Percentiles rank a stretch among this genome's conserved stretches.
Conservation (phyloP, 2,329 filamentous ascomycete species). For the Fusarium cicatricum region DNA sequence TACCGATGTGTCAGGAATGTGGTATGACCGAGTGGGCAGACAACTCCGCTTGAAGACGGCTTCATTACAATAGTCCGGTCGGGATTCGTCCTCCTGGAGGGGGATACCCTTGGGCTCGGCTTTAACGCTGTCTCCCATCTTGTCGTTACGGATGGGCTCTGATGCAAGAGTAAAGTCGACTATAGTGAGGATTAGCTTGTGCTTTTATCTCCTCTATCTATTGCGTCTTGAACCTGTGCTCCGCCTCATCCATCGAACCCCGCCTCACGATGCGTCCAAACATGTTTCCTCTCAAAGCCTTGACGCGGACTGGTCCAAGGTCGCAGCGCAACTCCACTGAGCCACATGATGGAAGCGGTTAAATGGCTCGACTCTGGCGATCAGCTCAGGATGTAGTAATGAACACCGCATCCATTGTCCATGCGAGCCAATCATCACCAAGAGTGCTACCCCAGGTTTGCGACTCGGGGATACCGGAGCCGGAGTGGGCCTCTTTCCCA, state of each 20-base stretch:
- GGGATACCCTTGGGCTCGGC: conserved; percentile 41
- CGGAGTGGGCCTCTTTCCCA: conserved; percentile 21
- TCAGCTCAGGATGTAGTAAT: conserved; percentile 14
- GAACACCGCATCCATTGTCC: not conserved
- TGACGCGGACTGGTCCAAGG: conserved; percentile 18
- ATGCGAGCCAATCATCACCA: not conserved
- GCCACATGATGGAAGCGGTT: conserved; percentile 28
- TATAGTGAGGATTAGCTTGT: not conserved
- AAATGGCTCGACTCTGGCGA: conserved; percentile 24
- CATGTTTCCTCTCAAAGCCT: conserved; percentile 6
- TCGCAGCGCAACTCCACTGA: conserved; percentile 15
- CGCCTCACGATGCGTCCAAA: conserved; percentile 24
- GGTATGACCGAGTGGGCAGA: conserved; percentile 60
- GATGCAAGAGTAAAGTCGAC: not conserved
- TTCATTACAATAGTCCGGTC: conserved; percentile 60
- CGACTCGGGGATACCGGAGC: conserved; percentile 31
- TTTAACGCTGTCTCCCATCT: conserved; percentile 30
- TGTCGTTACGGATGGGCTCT: not conserved
- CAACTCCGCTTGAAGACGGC: conserved; percentile 62
- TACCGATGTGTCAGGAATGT: conserved; percentile 59
- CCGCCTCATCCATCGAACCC: conserved; percentile 9
- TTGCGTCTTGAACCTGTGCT: not conserved
- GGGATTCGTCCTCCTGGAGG: conserved; percentile 46
- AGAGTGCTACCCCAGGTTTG: not conserved
- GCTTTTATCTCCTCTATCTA: conserved; percentile 22